These are phyloP conservation scores for Aspergillus tanneri DNA, from an alignment of 2,329 filamentous ascomycete species.

Conservation along the genomic window DNA sequence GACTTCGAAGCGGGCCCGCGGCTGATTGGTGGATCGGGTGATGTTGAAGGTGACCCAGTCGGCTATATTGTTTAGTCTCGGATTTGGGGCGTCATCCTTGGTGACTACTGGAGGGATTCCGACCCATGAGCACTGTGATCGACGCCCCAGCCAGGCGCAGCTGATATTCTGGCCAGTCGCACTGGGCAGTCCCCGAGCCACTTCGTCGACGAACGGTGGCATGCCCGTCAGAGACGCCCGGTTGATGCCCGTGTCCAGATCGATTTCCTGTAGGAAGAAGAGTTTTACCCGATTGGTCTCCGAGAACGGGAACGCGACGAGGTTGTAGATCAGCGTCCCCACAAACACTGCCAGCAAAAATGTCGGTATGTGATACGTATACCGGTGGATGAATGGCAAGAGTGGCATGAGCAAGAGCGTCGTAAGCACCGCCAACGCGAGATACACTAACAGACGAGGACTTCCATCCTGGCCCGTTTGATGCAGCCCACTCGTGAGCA, in stretches of 20 bases:
- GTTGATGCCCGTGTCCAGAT: constrained; percentile 72
- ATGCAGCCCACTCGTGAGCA: constrained; percentile 68
- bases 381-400: constrained; percentile 81
- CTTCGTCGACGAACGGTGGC: constrained; percentile 63
- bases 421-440: constrained; percentile 66
- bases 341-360: constrained; percentile 71
- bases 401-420: constrained; percentile 73
- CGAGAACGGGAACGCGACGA: constrained; percentile 86
- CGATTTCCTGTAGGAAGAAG: constrained; percentile 78
- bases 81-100: constrained; percentile 40
- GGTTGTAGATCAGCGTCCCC: constrained; percentile 79
- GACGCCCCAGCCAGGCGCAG: constrained; percentile 51
- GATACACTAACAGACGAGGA: constrained; percentile 67
- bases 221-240: constrained; percentile 68
- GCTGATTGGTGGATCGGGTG: constrained; percentile 44
- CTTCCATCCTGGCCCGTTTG: constrained; percentile 87
- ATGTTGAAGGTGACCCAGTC: constrained; percentile 70
- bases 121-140: constrained; percentile 66
- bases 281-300: constrained; percentile 75
- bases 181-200: constrained; percentile 69
- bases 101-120: constrained; percentile 67
- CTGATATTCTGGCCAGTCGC: constrained; percentile 60
- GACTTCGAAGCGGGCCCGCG: constrained; percentile 62
- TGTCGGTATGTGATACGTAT: constrained; percentile 77
- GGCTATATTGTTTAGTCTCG: neutral